Evolutionary conservation across 148 eudicot species (phyloP).

Genomic region (Fagopyrum tataricum): DNA sequence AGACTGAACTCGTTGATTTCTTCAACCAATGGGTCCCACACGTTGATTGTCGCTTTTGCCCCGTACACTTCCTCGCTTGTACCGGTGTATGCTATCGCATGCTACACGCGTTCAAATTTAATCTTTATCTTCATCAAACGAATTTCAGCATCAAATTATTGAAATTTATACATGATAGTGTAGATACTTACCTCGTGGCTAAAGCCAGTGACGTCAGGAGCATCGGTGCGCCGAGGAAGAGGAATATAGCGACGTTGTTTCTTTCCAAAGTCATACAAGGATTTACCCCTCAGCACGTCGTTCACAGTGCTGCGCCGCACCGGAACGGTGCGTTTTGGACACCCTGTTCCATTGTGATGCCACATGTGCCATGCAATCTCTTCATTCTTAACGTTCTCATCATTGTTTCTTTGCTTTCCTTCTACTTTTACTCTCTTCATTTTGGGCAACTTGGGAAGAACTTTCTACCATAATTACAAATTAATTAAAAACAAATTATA

Average conservation of each 20-base stretch:
- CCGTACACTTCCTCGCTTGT: slow-evolving; percentile 63
- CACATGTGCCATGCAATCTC: slow-evolving; percentile 61
- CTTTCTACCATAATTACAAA: slow-evolving; percentile 34
- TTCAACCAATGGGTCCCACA: slow-evolving; percentile 83
- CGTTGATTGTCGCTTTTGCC: slow-evolving; percentile 87
- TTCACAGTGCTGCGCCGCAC: slow-evolving; percentile 59
- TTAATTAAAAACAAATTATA: not conserved
- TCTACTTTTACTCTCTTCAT: slow-evolving; percentile 13
- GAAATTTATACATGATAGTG: too few species aligned
- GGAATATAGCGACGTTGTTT: slow-evolving; percentile 32
- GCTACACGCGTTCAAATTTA: slow-evolving; percentile 28
- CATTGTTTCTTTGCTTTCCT: slow-evolving; percentile 21
- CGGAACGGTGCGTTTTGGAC: slow-evolving; percentile 85
- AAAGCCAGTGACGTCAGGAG: slow-evolving; percentile 77
- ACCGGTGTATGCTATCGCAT: slow-evolving; percentile 90
- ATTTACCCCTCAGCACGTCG: slow-evolving; percentile 83
- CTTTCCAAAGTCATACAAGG: slow-evolving; percentile 79
- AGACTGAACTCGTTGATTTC: slow-evolving; percentile 81
- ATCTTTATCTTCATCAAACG: not conserved
- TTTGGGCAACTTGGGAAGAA: slow-evolving; percentile 55
- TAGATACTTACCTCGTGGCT: slow-evolving; percentile 70
- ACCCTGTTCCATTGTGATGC: slow-evolving; percentile 64
- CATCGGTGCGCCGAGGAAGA: slow-evolving; percentile 33
- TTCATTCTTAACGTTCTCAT: not conserved
- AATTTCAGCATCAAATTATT: not conserved